Evolutionary conservation across 2,329 filamentous ascomycete species (phyloP), one percentile per base, ranked within the genome.

Genomic region (Monosporascus sp.): DNA sequence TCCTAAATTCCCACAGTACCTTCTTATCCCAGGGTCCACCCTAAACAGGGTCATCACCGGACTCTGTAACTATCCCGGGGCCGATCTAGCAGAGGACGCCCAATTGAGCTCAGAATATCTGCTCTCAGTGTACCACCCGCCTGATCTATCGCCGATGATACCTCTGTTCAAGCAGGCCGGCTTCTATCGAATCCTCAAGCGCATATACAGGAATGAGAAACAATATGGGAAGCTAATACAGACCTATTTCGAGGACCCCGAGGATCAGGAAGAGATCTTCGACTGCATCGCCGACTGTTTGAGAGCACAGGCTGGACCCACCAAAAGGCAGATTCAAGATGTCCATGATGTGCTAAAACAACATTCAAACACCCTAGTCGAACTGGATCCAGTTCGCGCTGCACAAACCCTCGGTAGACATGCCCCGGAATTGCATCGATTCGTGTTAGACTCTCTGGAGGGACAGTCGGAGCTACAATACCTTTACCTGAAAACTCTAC

Each of bases 71-170:
- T 96, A 91, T 60, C 91, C 92, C 0, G 86, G 85, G 3, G 75
- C 81, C 11, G 88, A 93, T 55, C 80, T 97, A 62, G 86, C 86
- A 4, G 93, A 97, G 51, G 94, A 99, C 70, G 95, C 93, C 45
- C 92, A 99, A 70, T 80, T 99, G n/a, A 99, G 94, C 65, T 88
- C 89, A 1, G 94, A 99, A 71, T 99, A 99, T 68, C 75, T 99
- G 1, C 77, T 99, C 20, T 97, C 95, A 0, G 84, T 94, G 5
- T 97, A 97, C 66, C 91, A 94, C 51, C 94, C 95, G 17, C 85
- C 93, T 3, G 88, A 96, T 65, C 78, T 94, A 55, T 78, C 85
- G 34, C 78, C 78, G 9, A 74, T 97, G 61, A 86, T 97, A 54
- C 85, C 89, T 0, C 72, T 89, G 0, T 89, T 97, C 62, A 83